Conservation (phyloP, 306 rosid species). For the Castanea crenata region DNA sequence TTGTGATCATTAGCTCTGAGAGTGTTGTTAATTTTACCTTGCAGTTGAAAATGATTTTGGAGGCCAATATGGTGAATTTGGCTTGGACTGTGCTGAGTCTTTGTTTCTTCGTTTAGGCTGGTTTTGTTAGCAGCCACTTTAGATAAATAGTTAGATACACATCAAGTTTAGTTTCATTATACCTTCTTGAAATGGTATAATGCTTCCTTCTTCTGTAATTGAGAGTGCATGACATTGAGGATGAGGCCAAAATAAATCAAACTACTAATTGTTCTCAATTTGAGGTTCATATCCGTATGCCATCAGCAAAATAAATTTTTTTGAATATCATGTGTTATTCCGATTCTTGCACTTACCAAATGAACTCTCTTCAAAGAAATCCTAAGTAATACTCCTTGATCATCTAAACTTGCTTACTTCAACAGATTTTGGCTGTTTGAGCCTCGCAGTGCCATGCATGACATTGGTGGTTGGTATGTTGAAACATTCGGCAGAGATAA, state of each 20-base stretch:
- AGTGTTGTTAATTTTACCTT: background rate
- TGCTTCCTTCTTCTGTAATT: background rate
- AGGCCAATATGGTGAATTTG: background rate
- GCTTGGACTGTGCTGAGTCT: background rate
- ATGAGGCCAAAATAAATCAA: background rate
- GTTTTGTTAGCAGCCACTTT: background rate
- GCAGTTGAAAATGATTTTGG: background rate
- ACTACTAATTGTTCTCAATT: conserved; percentile 1
- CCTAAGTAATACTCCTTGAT: conserved; percentile 9
- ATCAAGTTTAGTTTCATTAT: background rate
- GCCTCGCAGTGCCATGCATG: conserved; percentile 96
- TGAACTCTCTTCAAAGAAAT: background rate
- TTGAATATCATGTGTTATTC: conserved; percentile 8
- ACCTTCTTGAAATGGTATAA: background rate
- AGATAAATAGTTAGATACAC: background rate
- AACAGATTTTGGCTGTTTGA: conserved; percentile 96
- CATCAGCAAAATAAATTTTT: conserved; percentile 2
- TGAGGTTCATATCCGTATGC: background rate
- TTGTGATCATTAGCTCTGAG: background rate
- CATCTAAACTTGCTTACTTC: conserved; percentile 21
- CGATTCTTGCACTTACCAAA: background rate
- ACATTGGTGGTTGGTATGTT: conserved; percentile 93
- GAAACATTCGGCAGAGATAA: conserved; percentile 86
- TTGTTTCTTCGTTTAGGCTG: background rate
- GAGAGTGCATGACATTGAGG: background rate